Base-by-base conservation (phyloP, 805 yeast species). In the Priceomyces carsonii region DNA sequence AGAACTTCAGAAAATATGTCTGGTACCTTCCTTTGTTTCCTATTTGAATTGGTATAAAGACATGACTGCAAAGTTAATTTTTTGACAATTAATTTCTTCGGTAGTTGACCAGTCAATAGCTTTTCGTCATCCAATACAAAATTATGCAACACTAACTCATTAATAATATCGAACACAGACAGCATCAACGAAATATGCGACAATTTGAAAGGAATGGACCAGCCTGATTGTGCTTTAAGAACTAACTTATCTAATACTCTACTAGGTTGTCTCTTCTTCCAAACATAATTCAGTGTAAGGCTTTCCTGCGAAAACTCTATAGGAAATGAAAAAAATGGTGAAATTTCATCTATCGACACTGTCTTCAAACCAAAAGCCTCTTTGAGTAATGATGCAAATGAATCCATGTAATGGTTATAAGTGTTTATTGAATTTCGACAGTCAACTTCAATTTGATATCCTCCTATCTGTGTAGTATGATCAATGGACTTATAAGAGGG, bases 131-230 rank as follows among this genome's bases (percentile, higher is more conserved):
- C 80, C 20, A 79, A 62, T 15, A 74, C 65, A 46, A 79, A 64
- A 41, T 75, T 71, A 30, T 61, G 59, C 18, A 79, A 53, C 3
- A 53, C 53, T 16, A 79, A 50, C 32, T 69, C 69, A 20, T 67
- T 59, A 5, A 79, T 65, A 8, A 35, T 28, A 30, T 53, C 59
- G 37, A 50, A 66, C 6, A 64, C 46, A 10, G 73, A 71, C 38
- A 73, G 61, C 13, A 79, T 58, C 43, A 74, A 57, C 1, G 77
- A 51, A 6, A 78, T 45, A 40, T 72, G 75, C 8, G 69, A 58
- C 12, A 46, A 32, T 38, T 73, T 63, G 43, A 78, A 54, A 3
- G 81, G 77, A 10, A 79, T 71, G 21, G 71, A 69, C 79, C 79
- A 72, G 2, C 77, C 78, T 0, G 64, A 38, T 40, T 73, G 74